These are phyloP conservation scores for Colletotrichum gigasporum DNA, from an alignment of 2,329 filamentous ascomycete genomes.

Conservation along the genomic window DNA sequence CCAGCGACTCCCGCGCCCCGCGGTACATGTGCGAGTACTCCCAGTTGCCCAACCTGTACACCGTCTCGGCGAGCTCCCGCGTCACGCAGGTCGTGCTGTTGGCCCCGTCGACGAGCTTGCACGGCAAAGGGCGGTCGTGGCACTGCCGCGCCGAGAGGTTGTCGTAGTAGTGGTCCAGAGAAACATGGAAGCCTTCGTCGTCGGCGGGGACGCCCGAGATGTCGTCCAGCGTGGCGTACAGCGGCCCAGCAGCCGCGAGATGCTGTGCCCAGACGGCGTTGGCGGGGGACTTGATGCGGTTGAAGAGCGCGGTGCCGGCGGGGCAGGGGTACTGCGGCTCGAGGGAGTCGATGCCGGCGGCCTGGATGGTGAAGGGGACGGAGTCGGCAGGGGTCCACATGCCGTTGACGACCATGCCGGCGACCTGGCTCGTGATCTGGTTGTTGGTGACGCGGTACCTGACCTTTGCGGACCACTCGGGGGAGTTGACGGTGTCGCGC, in stretches of 20 bases:
- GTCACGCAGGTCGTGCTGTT: conserved; percentile 68
- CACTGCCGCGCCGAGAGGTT: conserved; percentile 84
- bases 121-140: conserved; percentile 77
- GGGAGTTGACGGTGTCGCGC: conserved; percentile 40
- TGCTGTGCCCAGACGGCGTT: conserved; percentile 70
- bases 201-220: conserved; percentile 71
- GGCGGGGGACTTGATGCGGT: conserved; percentile 51
- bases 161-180: conserved; percentile 86
- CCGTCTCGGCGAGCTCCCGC: conserved; percentile 69
- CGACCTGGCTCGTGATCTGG: conserved; percentile 83
- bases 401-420: conserved; percentile 76
- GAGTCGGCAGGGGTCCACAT: conserved; percentile 65
- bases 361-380: conserved; percentile 53
- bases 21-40: conserved; percentile 85
- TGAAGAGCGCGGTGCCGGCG: conserved; percentile 54
- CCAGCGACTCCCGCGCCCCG: conserved; percentile 69
- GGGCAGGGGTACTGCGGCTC: conserved; percentile 78
- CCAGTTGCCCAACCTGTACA: conserved; percentile 81
- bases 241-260: conserved; percentile 60
- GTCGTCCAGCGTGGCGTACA: conserved; percentile 71
- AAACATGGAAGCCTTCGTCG: conserved; percentile 72
- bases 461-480: conserved; percentile 55
- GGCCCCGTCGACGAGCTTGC: conserved; percentile 58
- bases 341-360: conserved; percentile 72
- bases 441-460: conserved; percentile 83